Percentiles rank a stretch among this genome's conserved stretches.
These are phyloP conservation scores for Neostapfia colusana DNA, from an alignment of 176 grass and related monocot species.

Conservation along the genomic window DNA sequence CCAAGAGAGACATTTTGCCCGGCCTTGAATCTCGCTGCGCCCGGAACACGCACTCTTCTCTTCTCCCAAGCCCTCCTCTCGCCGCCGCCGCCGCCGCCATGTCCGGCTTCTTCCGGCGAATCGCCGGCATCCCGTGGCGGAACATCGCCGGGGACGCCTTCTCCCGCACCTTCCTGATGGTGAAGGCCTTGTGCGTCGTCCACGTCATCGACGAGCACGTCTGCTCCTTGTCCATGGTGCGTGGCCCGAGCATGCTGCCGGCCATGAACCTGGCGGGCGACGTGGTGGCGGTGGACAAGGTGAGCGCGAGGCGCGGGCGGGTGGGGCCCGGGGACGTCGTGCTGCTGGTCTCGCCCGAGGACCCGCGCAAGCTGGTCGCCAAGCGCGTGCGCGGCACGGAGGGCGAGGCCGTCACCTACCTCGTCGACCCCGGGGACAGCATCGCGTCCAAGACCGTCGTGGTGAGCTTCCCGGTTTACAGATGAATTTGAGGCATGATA, in stretches of 20 bases:
- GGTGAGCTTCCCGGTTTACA: slow-evolving; percentile 36
- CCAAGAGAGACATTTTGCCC: not conserved
- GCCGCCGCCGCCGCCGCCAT: slow-evolving; percentile 38
- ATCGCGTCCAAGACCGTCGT: slow-evolving; percentile 56
- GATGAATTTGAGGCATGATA: not conserved
- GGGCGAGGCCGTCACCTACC: slow-evolving; percentile 68
- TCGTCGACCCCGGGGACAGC: slow-evolving; percentile 50
- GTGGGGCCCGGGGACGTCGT: slow-evolving; percentile 66
- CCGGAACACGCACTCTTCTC: not conserved
- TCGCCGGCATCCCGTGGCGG: slow-evolving; percentile 57
- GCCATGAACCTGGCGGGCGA: slow-evolving; percentile 72
- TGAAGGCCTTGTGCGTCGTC: slow-evolving; percentile 52
- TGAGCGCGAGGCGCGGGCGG: slow-evolving; percentile 37
- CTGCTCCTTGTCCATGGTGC: slow-evolving; percentile 26
- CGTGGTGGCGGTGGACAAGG: slow-evolving; percentile 56
- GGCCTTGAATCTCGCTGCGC: not conserved
- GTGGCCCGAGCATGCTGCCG: slow-evolving; percentile 86
- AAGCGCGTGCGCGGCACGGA: slow-evolving; percentile 70
- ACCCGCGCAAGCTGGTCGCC: slow-evolving; percentile 58
- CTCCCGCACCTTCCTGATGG: slow-evolving; percentile 15
- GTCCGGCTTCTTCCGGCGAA: slow-evolving; percentile 35
- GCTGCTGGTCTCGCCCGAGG: slow-evolving; percentile 64
- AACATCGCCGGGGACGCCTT: slow-evolving; percentile 19
- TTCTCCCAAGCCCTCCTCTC: not conserved
- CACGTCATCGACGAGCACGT: slow-evolving; percentile 48